phyloP scores from a whole-genome alignment of 2,329 filamentous ascomycete genomes.

The Xylariales sp. region DNA sequence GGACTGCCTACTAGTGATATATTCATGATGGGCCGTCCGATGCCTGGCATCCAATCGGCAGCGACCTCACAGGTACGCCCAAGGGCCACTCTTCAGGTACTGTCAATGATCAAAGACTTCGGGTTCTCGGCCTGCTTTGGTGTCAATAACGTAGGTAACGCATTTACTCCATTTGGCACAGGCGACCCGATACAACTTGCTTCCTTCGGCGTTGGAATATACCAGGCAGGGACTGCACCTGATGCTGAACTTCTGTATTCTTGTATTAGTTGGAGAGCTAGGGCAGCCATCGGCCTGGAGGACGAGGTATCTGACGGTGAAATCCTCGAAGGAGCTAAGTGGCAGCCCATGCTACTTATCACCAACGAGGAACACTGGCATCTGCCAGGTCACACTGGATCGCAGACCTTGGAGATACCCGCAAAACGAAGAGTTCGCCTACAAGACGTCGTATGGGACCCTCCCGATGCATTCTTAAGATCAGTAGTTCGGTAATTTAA shows the following conservation, averaged over 20 bases:
- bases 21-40: constrained; percentile 61
- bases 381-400: constrained; percentile 13
- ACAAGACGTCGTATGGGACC: constrained; percentile 34
- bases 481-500: constrained; percentile 21
- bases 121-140: constrained; percentile 57
- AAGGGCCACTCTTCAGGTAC: constrained; percentile 59
- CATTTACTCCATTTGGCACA: constrained; percentile 66
- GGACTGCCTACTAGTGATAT: constrained; percentile 68
- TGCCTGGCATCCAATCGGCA: neutral
- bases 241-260: constrained; percentile 54
- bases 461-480: constrained; percentile 23
- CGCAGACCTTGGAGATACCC: constrained; percentile 14
- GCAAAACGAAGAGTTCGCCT: constrained; percentile 23
- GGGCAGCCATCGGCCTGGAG: constrained; percentile 26
- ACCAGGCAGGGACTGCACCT: constrained; percentile 58
- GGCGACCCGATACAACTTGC: constrained; percentile 63
- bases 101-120: constrained; percentile 54
- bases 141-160: constrained; percentile 71
- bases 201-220: constrained; percentile 59
- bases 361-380: constrained; percentile 16
- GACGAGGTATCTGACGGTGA: constrained; percentile 1
- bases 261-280: constrained; percentile 31
- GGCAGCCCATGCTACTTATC: constrained; percentile 22
- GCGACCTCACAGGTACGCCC: constrained; percentile 22
- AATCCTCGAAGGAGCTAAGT: constrained; percentile 13